Conservation (phyloP, 768 basidiomycete genomes). For the Calocybe indica region DNA sequence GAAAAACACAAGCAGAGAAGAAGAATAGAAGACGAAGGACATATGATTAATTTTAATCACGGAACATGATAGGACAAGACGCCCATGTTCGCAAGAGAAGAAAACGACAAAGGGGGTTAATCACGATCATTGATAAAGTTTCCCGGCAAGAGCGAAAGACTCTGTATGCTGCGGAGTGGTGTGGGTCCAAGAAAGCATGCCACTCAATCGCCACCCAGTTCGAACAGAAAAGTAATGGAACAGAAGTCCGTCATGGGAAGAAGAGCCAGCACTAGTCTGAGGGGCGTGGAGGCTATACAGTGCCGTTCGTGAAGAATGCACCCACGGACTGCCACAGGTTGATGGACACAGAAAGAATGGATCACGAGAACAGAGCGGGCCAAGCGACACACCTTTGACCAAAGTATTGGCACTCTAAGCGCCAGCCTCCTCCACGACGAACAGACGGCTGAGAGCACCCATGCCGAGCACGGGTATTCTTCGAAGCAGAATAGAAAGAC, state of each 20-base stretch:
- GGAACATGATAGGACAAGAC: too few species aligned
- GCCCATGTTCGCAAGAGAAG: too few species aligned
- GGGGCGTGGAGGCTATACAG: too few species aligned
- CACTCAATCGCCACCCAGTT: too few species aligned
- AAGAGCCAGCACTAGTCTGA: not conserved
- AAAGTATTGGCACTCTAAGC: slow-evolving; percentile 60
- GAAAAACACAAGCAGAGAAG: not conserved
- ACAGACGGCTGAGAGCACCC: slow-evolving; percentile 70
- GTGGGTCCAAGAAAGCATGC: too few species aligned
- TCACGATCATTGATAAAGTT: too few species aligned
- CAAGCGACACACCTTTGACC: slow-evolving; percentile 62
- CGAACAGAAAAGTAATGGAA: not conserved
- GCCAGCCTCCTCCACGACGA: slow-evolving; percentile 60
- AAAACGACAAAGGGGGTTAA: too few species aligned
- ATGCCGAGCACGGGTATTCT: slow-evolving; percentile 66
- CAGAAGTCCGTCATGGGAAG: not conserved
- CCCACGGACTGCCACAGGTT: not conserved
- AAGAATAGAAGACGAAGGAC: not conserved
- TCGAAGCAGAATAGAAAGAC: slow-evolving; percentile 70
- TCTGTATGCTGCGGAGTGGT: too few species aligned
- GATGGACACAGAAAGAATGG: not conserved
- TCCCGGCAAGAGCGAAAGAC: too few species aligned
- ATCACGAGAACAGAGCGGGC: slow-evolving; percentile 8
- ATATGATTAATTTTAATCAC: not conserved
- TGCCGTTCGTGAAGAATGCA: not conserved